Base-by-base conservation (phyloP, 208 protist species). In the Leptomonas pyrrhocoris region DNA sequence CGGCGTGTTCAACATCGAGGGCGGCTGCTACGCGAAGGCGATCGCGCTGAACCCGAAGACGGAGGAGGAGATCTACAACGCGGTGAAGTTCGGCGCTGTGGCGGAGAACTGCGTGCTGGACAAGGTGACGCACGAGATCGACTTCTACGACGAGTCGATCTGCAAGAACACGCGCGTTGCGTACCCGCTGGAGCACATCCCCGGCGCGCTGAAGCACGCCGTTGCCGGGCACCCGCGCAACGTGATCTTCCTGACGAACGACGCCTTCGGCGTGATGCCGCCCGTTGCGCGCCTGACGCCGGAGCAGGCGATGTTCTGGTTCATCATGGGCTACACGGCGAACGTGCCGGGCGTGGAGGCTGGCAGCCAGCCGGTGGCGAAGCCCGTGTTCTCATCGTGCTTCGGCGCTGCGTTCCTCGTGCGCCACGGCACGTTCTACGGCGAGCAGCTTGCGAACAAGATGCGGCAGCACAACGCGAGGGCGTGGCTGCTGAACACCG, bases 251-350 rank as follows among this genome's bases (percentile, higher is more conserved):
- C 86, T 99, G 74, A 98, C 97, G 21, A 98, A 98, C 85, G 98
- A 99, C 70, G 97, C 97, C 27, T 99, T 98, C 70, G 98, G 98
- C 68, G 96, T 99, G 64, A 94, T 99, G 53, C 98, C 98, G 53
- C 98, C 97, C 21, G 95, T 98, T 12, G 85, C 88, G 18, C 92
- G 88, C 25, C 82, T 99, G 36, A 97, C 87, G 49, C 84, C 85
- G 13, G 84, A 89, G 53, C 97, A 98, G 85, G 91, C 97, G n/a
- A 98, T 98, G 92, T 95, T 92, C 72, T 87, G 86, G 79, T 98
- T 98, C 75, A 96, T 98, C 77, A 89, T 86, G 68, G 95, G 95
- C 43, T 98, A 98, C 81, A 98, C 96, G n/a, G 89, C 97, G 23
- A 87, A 97, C 70, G 88, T 97, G 36, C 91, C 96, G 31, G 95